Evolutionary conservation across 106 monocot species (phyloP).

Genomic region (Platanthera zijinensis): DNA sequence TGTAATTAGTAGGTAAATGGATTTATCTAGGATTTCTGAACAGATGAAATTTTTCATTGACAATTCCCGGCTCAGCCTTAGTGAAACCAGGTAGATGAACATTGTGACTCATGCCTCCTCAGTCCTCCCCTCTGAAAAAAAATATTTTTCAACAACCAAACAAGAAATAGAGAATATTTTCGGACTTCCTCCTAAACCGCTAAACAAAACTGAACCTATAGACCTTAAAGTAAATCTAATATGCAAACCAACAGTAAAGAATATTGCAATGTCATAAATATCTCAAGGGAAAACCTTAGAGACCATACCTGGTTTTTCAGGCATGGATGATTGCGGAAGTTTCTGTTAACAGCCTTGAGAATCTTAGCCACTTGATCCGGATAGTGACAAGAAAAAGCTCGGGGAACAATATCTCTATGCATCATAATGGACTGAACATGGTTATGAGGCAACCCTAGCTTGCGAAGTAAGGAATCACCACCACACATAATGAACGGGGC

Average conservation of each 20-base stretch:
- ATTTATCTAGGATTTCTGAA: too few relatives aligned
- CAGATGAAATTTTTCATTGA: too few relatives aligned
- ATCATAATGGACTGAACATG: constrained; percentile 68
- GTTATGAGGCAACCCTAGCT: constrained; percentile 50
- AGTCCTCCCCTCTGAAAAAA: too few relatives aligned
- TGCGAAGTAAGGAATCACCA: constrained; percentile 58
- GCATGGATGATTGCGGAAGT: constrained; percentile 76
- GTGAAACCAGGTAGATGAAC: too few relatives aligned
- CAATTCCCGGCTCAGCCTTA: too few relatives aligned
- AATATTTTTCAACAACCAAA: too few relatives aligned
- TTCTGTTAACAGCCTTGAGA: constrained; percentile 75
- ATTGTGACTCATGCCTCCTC: too few relatives aligned
- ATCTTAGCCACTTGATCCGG: constrained; percentile 63
- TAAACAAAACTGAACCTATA: too few relatives aligned
- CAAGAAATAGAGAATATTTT: too few relatives aligned
- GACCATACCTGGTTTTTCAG: constrained; percentile 61
- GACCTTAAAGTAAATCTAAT: not conserved
- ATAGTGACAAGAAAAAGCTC: constrained; percentile 88
- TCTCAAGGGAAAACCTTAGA: not conserved
- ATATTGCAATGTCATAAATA: not conserved
- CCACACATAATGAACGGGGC: constrained; percentile 86
- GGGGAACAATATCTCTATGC: constrained; percentile 86
- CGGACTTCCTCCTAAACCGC: too few relatives aligned
- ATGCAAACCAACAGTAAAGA: not conserved
- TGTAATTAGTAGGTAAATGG: too few relatives aligned